Base-by-base conservation (phyloP, 169 alveolate species). In the Plasmodium vivax region DNA sequence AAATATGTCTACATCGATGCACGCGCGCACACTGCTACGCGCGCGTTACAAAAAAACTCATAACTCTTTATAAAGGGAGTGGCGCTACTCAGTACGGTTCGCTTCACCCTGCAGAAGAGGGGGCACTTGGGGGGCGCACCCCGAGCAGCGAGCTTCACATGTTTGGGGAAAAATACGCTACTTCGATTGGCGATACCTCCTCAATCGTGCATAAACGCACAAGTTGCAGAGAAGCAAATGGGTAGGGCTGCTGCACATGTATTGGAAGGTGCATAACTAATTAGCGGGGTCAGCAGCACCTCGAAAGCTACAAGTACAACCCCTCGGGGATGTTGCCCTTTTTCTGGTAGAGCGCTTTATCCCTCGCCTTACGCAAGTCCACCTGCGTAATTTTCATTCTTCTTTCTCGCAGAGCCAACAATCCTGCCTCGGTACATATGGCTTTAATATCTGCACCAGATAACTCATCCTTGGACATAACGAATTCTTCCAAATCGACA, bases 361-460 rank as follows among this genome's bases (percentile, higher is more conserved):
- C 99, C 94, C 98, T 99, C 3, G 99, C 99, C 92, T 98, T 98
- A 88, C 99, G 97, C 92, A 99, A 98, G 96, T 99, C 99, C 47
- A 96, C 96, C 94, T 96, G 99, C 14, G 99, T 98, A 45, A 99
- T 99, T 95, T 98, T 99, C 99, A 99, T 99, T 83, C 99, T 98
- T 82, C 99, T 98, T 96, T 99, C 99, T 68, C 99, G 98, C 80
- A 99, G 98, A 27, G 99, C 99, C 16, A 99, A 96, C 90, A 99
- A 97, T 8, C 99, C 99, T 32, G 99, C 99, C 96, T 99, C 99
- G 51, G 99, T 98, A 93, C 99, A 98, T 94, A 99, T 98, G 30
- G 99, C 99, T 96, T 98, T 99, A 96, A 99, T 99, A 96, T 99
- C 99, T 23, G 99, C 99, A 14, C 99, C 99, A 71, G 99, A 97